A percentile compares a stretch with the other conserved stretches of the same genome.
Conservation (phyloP, 1,284 basidiomycete genomes). For the Pyrrhoderma noxium region DNA sequence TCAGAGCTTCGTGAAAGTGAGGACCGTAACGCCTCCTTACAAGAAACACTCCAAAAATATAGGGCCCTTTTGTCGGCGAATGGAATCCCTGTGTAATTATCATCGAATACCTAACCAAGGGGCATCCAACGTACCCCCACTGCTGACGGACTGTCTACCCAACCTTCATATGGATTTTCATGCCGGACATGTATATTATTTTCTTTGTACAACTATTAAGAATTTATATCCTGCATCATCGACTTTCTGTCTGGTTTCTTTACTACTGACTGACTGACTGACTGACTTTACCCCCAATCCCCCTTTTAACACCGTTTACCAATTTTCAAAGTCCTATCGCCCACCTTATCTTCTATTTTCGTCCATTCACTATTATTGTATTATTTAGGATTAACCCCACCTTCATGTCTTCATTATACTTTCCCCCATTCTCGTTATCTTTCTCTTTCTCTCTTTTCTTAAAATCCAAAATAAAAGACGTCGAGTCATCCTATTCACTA, state of each 20-base stretch:
- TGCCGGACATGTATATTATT: constrained; percentile 6
- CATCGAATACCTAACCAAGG: background rate
- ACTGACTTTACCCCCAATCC: too few species aligned
- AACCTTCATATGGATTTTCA: background rate
- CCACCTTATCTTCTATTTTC: background rate
- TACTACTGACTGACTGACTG: too few species aligned
- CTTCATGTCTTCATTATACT: background rate
- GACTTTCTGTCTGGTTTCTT: constrained; percentile 1
- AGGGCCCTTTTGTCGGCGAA: constrained; percentile 9
- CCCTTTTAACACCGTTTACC: too few species aligned
- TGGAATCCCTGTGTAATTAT: constrained; percentile 10
- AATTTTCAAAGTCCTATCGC: too few species aligned
- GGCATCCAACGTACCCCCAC: background rate
- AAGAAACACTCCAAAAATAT: constrained; percentile 8
- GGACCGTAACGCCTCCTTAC: constrained; percentile 4
- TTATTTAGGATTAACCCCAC: constrained; percentile 7
- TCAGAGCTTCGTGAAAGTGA: background rate
- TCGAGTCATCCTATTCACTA: constrained; percentile 2
- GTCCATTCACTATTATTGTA: background rate
- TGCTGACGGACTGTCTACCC: background rate
- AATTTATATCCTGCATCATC: constrained; percentile 4
- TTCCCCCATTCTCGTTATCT: background rate
- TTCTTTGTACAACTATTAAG: background rate
- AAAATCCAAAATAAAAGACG: constrained; percentile 1
- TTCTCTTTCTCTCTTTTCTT: background rate